These are phyloP conservation scores for Moesziomyces sp. DNA, from an alignment of 1,284 basidiomycete species.

Conservation along the genomic window DNA sequence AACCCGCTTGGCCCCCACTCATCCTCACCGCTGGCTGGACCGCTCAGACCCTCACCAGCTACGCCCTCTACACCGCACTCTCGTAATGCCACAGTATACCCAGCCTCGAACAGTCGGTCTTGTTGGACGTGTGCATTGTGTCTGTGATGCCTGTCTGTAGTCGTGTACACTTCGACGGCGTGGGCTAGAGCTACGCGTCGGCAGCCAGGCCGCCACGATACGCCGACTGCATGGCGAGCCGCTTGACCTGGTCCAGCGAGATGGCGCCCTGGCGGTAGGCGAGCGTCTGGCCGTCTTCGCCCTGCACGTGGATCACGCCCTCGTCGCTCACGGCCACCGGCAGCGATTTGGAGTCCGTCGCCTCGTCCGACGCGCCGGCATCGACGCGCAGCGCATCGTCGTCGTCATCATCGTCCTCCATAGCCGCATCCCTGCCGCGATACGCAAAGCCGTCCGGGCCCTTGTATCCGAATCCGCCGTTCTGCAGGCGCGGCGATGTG, in stretches of 20 bases:
- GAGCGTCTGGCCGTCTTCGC: constrained; percentile 63
- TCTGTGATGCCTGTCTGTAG: too few relatives aligned
- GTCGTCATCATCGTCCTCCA: constrained; percentile 59
- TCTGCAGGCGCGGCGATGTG: constrained; percentile 23
- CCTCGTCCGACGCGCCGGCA: constrained; percentile 33
- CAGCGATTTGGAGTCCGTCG: constrained; percentile 23
- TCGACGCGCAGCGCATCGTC: constrained; percentile 57
- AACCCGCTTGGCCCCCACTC: constrained; percentile 71
- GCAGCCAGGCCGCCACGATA: constrained; percentile 69
- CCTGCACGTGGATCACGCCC: constrained; percentile 56
- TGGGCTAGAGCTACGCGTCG: constrained; percentile 26
- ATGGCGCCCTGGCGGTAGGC: constrained; percentile 63
- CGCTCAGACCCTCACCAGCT: constrained; percentile 58
- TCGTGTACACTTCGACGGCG: too few relatives aligned
- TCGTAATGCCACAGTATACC: constrained; percentile 1
- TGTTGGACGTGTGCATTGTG: constrained; percentile 68
- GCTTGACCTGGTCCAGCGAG: constrained; percentile 59
- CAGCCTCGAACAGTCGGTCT: background rate
- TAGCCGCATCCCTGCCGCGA: constrained; percentile 25
- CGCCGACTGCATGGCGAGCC: constrained; percentile 57
- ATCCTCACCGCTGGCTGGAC: constrained; percentile 83
- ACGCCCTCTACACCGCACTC: constrained; percentile 1
- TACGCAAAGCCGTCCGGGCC: constrained; percentile 33
- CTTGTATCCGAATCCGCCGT: constrained; percentile 37
- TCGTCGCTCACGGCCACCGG: constrained; percentile 49